Evolutionary conservation across 2,329 filamentous ascomycete genomes (phyloP).

Genomic region (Fusarium sp.): DNA sequence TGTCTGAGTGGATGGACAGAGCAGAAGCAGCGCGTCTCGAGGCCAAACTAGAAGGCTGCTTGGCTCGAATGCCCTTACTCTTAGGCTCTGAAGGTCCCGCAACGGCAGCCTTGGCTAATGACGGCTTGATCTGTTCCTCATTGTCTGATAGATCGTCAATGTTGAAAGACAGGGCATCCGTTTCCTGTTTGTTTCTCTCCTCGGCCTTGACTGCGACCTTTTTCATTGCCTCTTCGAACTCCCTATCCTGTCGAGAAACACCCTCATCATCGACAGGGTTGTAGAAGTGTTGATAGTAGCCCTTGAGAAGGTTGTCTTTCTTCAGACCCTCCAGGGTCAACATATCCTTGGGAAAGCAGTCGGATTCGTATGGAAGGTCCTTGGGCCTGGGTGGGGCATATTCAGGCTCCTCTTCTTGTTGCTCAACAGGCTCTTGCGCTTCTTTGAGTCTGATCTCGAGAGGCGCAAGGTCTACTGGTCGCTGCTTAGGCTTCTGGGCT

Average conservation of each 20-base stretch:
- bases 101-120: conserved; percentile 12
- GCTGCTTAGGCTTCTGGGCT: conserved; percentile 71
- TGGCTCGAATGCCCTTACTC: conserved; percentile 26
- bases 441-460: conserved; percentile 76
- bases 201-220: conserved; percentile 71
- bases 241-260: conserved; percentile 72
- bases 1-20: conserved; percentile 60
- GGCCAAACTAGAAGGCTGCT: conserved; percentile 50
- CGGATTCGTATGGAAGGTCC: conserved; percentile 77
- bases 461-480: conserved; percentile 65
- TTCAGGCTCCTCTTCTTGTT: conserved; percentile 79
- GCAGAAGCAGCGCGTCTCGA: conserved; percentile 69
- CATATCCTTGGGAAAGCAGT: conserved; percentile 73
- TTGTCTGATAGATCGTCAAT: conserved; percentile 62
- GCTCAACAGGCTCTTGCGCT: conserved; percentile 60
- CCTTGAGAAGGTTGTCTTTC: conserved; percentile 71
- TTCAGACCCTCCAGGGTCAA: conserved; percentile 72
- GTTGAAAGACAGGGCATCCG: conserved; percentile 74
- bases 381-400: conserved; percentile 85
- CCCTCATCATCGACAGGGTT: conserved; percentile 78
- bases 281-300: conserved; percentile 72
- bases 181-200: conserved; percentile 75
- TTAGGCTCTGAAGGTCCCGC: conserved; percentile 3
- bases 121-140: conserved; percentile 50
- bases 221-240: conserved; percentile 69